Base-by-base conservation (phyloP, 2,329 filamentous ascomycete species). In the Aspergillus novofumigatus region DNA sequence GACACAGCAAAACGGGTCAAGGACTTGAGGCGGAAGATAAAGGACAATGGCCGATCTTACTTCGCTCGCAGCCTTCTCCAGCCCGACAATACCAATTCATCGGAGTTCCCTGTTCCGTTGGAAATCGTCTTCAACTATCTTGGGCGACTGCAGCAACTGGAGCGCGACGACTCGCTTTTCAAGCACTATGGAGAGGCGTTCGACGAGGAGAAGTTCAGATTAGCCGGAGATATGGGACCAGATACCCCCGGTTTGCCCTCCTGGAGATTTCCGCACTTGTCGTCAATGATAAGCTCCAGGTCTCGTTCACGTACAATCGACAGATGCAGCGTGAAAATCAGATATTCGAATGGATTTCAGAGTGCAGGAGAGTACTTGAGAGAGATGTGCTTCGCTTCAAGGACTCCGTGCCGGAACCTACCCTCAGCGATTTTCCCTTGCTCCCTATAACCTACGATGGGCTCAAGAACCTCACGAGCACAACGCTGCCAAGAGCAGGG, bases 221-320 rank as follows among this genome's bases (percentile, higher is more conserved):
- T 74, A 4, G 75, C 74, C 11, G 74, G 77, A 6, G 78, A 80
- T 58, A 77, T 79, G 62, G 78, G 77, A 3, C 66, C 71, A 17
- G 62, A 72, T 9, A 78, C 78, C 3, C 72, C 25, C 74, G 79
- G 1, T 79, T 80, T 59, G 77, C 76, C 1, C 74, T 83, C 0
- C 78, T 83, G 52, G 81, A 83, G 56, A 75, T 82, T 4, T 77
- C 78, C 1, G 80, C 80, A 0, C 77, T 80, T 25, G 71, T 82
- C 7, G 72, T 77, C 21, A 73, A 78, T 48, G 78, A 77, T 0
- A 69, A 69, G 17, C 69, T 83, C 21, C 77, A 77, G 35, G 73
- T 82, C 21, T 77, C 77, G 0, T 82, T 82, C 61, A 78, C 77
- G 0, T 81, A 78, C 67, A 81, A 81, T 59, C 66, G 72, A 7